Base-by-base conservation (phyloP, 139 green algal genomes). In the Monoraphidium neglectum region DNA sequence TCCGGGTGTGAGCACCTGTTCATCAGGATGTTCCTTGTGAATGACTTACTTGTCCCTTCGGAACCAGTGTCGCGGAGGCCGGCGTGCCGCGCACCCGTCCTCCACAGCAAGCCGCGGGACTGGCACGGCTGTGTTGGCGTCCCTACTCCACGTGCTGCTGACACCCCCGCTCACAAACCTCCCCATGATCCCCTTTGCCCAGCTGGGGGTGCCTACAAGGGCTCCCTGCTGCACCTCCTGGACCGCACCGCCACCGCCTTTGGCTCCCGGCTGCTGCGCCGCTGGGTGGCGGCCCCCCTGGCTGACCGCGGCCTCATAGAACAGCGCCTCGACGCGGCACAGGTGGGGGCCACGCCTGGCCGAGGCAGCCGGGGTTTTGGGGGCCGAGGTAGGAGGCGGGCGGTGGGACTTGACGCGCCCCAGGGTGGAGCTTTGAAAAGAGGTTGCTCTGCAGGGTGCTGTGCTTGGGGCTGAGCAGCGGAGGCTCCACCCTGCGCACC, bases 201-300 rank as follows among this genome's bases (percentile, higher is more conserved):
- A 38, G 54, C 26, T 37, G 15, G 0, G 56, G 56, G 3, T 28
- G 26, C 24, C 24, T 33, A 24, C 32, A 72, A 69, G 21, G 94
- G 91, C 40, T 94, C 88, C 5, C 81, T 98, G 70, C 79, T 98
- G 40, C 91, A 90, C 77, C 80, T 98, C 37, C 63, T 98, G 56
- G 88, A 97, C 80, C 86, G 88, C 54, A 96, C 90, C 12, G 40
- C 49, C 43, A 97, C 94, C 3, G 32, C 79, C 2, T 74, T 82
- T 37, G 94, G 94, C 1, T 76, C 77, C 0, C 83, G 94, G 28
- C 69, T 95, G 75, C 74, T 98, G 81, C 85, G 90, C 33, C 78
- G 80, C 32, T 98, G 94, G 94, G 76, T 95, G 61, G 77, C 78
- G 13, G 82, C 80, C 43, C 92, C 92, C 5, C 87, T 96, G 66